A percentile compares a stretch with the other conserved stretches of the same genome.
Conservation (phyloP, 1,284 basidiomycete genomes). For the Cryptococcus sp. region DNA sequence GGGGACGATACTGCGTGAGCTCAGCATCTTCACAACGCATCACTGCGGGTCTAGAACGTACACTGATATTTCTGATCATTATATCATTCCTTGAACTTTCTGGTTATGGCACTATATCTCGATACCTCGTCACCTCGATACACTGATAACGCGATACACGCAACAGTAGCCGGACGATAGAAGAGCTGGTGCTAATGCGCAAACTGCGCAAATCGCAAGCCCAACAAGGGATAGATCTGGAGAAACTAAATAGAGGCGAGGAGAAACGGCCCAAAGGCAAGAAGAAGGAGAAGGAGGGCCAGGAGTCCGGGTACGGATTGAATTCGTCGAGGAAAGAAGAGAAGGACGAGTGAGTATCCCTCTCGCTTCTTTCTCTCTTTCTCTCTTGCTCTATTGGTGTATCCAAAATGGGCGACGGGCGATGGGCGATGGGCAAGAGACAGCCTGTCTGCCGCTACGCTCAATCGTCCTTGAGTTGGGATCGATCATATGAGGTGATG, state of each 20-base stretch:
- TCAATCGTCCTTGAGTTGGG: no score
- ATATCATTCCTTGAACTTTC: no score
- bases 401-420: not conserved
- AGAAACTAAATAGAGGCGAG: slow-evolving; percentile 76
- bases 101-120: not conserved
- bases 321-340: slow-evolving; percentile 25
- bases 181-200: slow-evolving; percentile 82
- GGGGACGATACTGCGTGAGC: slow-evolving; percentile 11
- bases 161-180: slow-evolving; percentile 56
- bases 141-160: no score
- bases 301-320: slow-evolving; percentile 2
- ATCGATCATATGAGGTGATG: not conserved
- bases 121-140: no score
- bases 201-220: slow-evolving; percentile 68
- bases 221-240: slow-evolving; percentile 78
- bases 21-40: not conserved
- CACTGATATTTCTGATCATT: not conserved
- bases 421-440: no score
- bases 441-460: no score
- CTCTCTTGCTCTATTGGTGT: not conserved
- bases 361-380: not conserved
- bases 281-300: slow-evolving; percentile 58
- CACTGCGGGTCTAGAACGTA: not conserved
- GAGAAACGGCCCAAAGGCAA: slow-evolving; percentile 67
- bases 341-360: slow-evolving; percentile 45